These are phyloP conservation scores for Leucocoprinus sp. DNA, from an alignment of 768 basidiomycete species.

Conservation along the genomic window DNA sequence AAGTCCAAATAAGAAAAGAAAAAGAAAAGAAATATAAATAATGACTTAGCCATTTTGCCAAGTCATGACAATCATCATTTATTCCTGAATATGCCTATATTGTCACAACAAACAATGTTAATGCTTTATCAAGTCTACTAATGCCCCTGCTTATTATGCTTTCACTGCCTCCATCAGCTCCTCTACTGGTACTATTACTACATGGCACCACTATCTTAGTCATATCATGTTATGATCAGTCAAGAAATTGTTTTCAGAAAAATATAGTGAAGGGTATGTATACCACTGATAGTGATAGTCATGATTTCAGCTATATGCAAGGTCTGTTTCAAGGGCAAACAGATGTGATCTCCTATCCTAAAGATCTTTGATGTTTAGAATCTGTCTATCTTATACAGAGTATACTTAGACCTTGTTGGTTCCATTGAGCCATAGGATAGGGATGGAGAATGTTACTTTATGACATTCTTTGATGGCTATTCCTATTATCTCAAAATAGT, in stretches of 20 bases:
- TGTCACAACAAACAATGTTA: no score
- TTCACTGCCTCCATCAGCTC: neutral
- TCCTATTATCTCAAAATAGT: slow-evolving; percentile 11
- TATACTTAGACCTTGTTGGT: neutral
- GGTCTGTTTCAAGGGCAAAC: slow-evolving; percentile 1
- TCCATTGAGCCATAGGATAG: neutral
- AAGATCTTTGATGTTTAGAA: slow-evolving; percentile 2
- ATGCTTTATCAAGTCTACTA: no score
- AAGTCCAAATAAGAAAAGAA: no score
- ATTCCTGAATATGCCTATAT: no score
- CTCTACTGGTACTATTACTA: neutral
- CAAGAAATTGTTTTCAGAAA: slow-evolving; percentile 6
- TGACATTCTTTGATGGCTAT: slow-evolving; percentile 14
- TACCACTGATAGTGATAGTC: neutral
- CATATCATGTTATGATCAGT: slow-evolving; percentile 9
- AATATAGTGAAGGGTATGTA: slow-evolving; percentile 12
- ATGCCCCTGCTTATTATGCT: no score
- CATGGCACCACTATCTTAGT: neutral
- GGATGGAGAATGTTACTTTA: slow-evolving; percentile 11
- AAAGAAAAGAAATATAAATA: no score
- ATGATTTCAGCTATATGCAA: neutral
- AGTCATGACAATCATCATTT: no score
- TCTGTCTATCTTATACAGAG: neutral
- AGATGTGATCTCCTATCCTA: neutral
- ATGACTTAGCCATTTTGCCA: no score